Percentiles rank a stretch among this genome's conserved stretches.
Evolutionary conservation across 495 filamentous ascomycete genomes (phyloP).

Genomic region (Pseudomonodictys pantanalensis): DNA sequence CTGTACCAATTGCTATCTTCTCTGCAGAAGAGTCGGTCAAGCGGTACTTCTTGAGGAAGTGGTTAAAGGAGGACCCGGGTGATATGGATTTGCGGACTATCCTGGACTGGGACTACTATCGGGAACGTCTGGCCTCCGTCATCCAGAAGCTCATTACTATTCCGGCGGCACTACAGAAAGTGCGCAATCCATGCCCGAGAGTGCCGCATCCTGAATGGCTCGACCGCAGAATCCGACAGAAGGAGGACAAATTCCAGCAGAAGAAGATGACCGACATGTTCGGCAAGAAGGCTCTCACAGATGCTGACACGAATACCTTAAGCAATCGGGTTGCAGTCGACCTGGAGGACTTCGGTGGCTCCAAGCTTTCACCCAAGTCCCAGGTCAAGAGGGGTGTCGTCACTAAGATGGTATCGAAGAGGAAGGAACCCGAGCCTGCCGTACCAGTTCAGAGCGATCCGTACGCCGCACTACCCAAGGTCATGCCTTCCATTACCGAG

Average conservation of each 20-base stretch:
- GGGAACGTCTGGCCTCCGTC: slow-evolving; percentile 89
- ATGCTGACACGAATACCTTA: slow-evolving; percentile 67
- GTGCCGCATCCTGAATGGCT: slow-evolving; percentile 96
- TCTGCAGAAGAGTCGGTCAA: slow-evolving; percentile 86
- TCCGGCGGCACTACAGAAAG: slow-evolving; percentile 90
- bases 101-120: slow-evolving; percentile 96
- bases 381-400: slow-evolving; percentile 62
- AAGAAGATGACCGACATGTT: slow-evolving; percentile 98
- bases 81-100: slow-evolving; percentile 87
- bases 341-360: slow-evolving; percentile 80
- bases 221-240: slow-evolving; percentile 84
- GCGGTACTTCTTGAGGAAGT: slow-evolving; percentile 85
- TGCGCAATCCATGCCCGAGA: slow-evolving; percentile 88
- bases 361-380: slow-evolving; percentile 55
- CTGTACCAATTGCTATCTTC: slow-evolving; percentile 94
- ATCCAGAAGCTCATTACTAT: slow-evolving; percentile 99
- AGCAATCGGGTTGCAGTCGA: slow-evolving; percentile 61
- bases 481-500: slow-evolving; percentile 80
- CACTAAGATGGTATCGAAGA: slow-evolving; percentile 67
- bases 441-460: slow-evolving; percentile 63
- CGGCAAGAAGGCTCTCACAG: slow-evolving; percentile 65
- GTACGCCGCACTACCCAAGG: slow-evolving; percentile 75
- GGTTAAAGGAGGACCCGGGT: slow-evolving; percentile 88
- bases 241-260: slow-evolving; percentile 96
- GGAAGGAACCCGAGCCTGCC: slow-evolving; percentile 67